Percentiles rank a stretch among this genome's conserved stretches.
phyloP scores from a whole-genome alignment of 306 rosid species.

The Vigna nakashimae region DNA sequence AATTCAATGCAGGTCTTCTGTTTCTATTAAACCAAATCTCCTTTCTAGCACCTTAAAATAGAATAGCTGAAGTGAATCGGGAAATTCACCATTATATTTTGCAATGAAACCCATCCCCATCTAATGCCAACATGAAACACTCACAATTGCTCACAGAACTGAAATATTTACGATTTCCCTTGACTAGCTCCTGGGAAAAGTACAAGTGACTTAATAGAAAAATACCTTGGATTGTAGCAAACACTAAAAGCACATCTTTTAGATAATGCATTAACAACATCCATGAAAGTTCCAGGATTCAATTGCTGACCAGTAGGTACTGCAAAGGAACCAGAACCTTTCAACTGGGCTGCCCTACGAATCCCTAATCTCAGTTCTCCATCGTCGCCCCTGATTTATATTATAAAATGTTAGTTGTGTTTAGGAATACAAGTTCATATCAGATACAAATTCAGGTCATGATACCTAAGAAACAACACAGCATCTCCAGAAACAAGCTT shows the following conservation, averaged over 20 bases:
- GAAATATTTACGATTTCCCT: background rate
- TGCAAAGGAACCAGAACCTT: constrained; percentile 61
- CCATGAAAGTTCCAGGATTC: constrained; percentile 59
- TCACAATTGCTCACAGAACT: background rate
- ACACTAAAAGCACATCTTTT: constrained; percentile 66
- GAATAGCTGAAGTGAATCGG: background rate
- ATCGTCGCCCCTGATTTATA: constrained; percentile 77
- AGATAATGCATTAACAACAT: constrained; percentile 75
- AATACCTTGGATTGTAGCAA: constrained; percentile 89
- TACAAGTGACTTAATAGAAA: background rate
- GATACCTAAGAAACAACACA: constrained; percentile 91
- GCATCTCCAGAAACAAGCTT: constrained; percentile 98
- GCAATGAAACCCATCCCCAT: background rate
- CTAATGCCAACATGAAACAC: constrained; percentile 14
- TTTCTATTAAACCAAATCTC: constrained; percentile 28
- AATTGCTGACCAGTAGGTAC: constrained; percentile 62
- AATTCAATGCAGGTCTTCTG: background rate
- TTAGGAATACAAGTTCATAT: background rate
- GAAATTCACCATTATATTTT: background rate
- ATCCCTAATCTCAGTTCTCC: constrained; percentile 92
- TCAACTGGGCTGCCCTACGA: constrained; percentile 85
- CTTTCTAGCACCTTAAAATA: no score
- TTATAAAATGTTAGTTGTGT: background rate
- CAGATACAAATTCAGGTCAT: background rate
- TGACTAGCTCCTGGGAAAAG: background rate